Percentiles rank a stretch among this genome's conserved stretches.
phyloP scores from a whole-genome alignment of 305 asterid genomes.

The Fraxinus velutina region DNA sequence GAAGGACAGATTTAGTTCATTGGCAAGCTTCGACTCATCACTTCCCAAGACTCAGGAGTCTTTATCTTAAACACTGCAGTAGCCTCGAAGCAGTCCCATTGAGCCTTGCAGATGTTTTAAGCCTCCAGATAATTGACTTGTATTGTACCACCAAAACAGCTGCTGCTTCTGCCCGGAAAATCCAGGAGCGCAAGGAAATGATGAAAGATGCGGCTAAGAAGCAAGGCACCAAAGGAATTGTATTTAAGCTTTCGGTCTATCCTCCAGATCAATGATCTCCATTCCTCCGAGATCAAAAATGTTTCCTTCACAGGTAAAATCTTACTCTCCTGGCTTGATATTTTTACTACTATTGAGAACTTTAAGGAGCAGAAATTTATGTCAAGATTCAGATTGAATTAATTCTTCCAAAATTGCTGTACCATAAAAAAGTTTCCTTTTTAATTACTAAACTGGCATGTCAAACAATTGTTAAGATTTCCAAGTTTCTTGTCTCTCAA shows the following conservation, averaged over 20 bases:
- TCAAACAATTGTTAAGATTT: not conserved
- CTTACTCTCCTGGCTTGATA: not conserved
- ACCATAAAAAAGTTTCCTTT: not conserved
- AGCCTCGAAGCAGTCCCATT: not conserved
- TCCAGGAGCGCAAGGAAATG: not conserved
- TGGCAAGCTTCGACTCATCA: not conserved
- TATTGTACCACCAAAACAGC: not conserved
- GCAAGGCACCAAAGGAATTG: constrained; percentile 9
- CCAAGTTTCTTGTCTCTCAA: not conserved
- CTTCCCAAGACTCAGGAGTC: not conserved
- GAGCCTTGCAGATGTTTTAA: not conserved
- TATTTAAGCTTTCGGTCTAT: constrained; percentile 42
- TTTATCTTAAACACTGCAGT: not conserved
- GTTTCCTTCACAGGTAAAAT: constrained; percentile 19
- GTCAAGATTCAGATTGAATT: not conserved
- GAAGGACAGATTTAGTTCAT: not conserved
- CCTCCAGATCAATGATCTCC: constrained; percentile 40
- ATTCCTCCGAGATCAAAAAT: constrained; percentile 9
- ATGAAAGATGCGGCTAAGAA: not conserved
- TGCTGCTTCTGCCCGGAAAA: not conserved
- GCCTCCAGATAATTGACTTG: not conserved
- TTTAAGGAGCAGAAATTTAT: not conserved
- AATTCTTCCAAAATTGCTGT: not conserved
- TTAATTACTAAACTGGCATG: not conserved
- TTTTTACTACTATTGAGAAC: not conserved